phyloP scores from a whole-genome alignment of 1,139 yeast genomes.

The Pichia terricola region DNA sequence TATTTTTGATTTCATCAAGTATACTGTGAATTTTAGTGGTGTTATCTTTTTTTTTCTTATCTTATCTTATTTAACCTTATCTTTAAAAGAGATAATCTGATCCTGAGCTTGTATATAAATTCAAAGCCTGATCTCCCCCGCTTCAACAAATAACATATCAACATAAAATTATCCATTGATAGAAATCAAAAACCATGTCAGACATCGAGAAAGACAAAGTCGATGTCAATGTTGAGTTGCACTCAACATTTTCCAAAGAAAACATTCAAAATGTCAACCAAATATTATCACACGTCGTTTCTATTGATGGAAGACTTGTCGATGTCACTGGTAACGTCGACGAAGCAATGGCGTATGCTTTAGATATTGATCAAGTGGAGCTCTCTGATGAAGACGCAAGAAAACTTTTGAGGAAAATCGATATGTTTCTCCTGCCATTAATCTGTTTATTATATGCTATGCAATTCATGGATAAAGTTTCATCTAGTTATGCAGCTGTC shows the following conservation, averaged over 20 bases:
- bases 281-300: conserved; percentile 26
- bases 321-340: conserved; percentile 27
- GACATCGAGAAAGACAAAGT: conserved; percentile 14
- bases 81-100: no score
- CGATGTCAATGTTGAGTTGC: conserved; percentile 3
- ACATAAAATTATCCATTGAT: no score
- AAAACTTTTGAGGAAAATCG: conserved; percentile 42
- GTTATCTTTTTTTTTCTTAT: no score
- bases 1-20: no score
- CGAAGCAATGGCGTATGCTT: conserved; percentile 23
- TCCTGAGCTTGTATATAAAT: no score
- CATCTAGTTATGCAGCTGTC: conserved; percentile 51
- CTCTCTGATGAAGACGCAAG: conserved; percentile 23
- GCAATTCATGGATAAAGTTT: conserved; percentile 58
- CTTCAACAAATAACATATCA: no score
- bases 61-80: no score
- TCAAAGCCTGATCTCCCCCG: no score
- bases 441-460: conserved; percentile 46
- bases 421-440: conserved; percentile 42
- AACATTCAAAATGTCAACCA: conserved; percentile 21
- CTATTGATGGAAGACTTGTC: conserved; percentile 27
- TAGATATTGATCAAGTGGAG: conserved; percentile 21
- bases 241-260: conserved; percentile 23
- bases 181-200: conserved; percentile 3
- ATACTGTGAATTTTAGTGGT: no score